Base-by-base conservation (phyloP, 2,329 filamentous ascomycete genomes). In the Bretziella fagacearum region DNA sequence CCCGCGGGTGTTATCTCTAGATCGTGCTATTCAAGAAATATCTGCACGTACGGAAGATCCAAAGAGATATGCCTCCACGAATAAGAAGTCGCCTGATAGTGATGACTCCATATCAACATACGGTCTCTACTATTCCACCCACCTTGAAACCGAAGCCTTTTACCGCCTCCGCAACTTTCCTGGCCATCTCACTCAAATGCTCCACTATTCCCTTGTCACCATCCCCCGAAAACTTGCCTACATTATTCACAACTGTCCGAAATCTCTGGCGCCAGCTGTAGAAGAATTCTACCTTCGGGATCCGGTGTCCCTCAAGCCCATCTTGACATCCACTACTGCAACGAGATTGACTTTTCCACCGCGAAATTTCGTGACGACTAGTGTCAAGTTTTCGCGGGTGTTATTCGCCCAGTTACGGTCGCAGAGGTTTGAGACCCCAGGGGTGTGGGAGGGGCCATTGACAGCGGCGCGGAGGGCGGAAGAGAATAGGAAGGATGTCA, bases 281-380 rank as follows among this genome's bases (percentile, higher is more conserved):
- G 93, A 98, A 61, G 78, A 82, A 1, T 96, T 98, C 61, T 96
- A 96, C 60, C 71, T 94, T 11, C 78, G 91, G 52, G 87, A 96
- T 56, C 80, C 85, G 0, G 70, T 85, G 49, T 71, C 80, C 1
- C 62, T 95, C 36, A 80, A 79, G 47, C 74, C 78, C 1, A 65
- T 94, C 3, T 65, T 78, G 47, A 20, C 26, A 20, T 13, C 25
- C 3, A 32, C 42, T 2, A 11, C 71, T 27, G 60, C 72, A 0
- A 63, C 60, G 0, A 60, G 64, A 0, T 66, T 86, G 2, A 58
- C 62, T 2, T 93, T 98, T 55, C 71, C 77, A 2, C 86, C 86
- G 0, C 63, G 71, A 39, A 89, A 96, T 58, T 73, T 93, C 32
- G 81, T 95, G 7, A 79, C 76, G 0, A 66, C 84, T 23, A 87